A percentile compares a stretch with the other conserved stretches of the same genome.
These are phyloP conservation scores for Heteromeles arbutifolia DNA, from an alignment of 306 rosid genomes.

Conservation along the genomic window DNA sequence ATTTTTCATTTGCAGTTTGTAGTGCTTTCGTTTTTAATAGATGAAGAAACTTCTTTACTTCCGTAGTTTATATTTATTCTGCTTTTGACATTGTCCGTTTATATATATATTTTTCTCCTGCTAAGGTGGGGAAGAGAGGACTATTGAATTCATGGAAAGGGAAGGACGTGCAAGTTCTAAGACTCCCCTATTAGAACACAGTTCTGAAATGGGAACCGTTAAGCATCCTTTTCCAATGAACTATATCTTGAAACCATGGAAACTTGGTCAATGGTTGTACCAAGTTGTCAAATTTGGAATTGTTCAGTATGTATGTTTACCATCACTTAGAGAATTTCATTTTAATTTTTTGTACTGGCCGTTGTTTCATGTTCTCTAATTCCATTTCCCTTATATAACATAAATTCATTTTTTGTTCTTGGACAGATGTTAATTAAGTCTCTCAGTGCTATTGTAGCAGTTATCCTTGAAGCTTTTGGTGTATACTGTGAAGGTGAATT, in stretches of 20 bases:
- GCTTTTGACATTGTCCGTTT: not conserved
- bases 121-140: slow-evolving; percentile 88
- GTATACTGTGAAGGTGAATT: slow-evolving; percentile 96
- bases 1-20: not conserved
- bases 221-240: slow-evolving; percentile 89
- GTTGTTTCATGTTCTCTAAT: slow-evolving; percentile 5
- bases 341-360: not conserved
- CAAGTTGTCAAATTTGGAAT: slow-evolving; percentile 90
- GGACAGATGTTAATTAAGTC: slow-evolving; percentile 92
- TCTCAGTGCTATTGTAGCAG: slow-evolving; percentile 69
- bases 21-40: not conserved
- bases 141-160: slow-evolving; percentile 88
- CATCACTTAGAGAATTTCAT: not conserved
- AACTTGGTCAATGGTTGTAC: slow-evolving; percentile 77
- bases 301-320: slow-evolving; percentile 91
- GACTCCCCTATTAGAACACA: slow-evolving; percentile 61
- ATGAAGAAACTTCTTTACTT: not conserved
- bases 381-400: slow-evolving; percentile 4
- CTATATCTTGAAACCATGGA: slow-evolving; percentile 79
- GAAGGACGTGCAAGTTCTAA: slow-evolving; percentile 58
- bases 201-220: slow-evolving; percentile 52
- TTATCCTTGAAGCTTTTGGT: slow-evolving; percentile 84
- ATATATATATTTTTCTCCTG: not conserved
- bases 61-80: not conserved
- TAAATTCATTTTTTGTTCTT: slow-evolving; percentile 18